Evolutionary conservation across 2,329 filamentous ascomycete species (phyloP), one percentile per base, ranked within the genome.

Genomic region (Alternaria viburni): DNA sequence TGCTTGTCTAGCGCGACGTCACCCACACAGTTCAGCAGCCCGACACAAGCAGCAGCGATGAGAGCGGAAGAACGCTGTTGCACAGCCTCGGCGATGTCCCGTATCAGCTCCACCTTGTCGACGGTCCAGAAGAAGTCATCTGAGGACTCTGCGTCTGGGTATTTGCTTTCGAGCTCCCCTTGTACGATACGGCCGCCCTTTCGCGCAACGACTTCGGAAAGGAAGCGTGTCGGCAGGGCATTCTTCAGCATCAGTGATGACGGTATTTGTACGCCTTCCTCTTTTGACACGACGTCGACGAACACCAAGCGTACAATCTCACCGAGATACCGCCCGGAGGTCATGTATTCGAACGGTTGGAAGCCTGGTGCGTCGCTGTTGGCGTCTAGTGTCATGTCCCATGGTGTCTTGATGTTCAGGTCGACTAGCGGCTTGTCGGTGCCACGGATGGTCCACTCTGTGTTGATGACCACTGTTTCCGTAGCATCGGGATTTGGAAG

Each of bases 311-410:
- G 88, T 23, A 90, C 89, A 11, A 94, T 86, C 78, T 94, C 91
- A 54, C 91, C 91, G 5, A 94, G 84, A 74, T 94, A 94, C 44
- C 91, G 85, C 3, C 91, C 91, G 3, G 91, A 88, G 1, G 91
- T 93, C 90, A 95, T 93, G 79, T 94, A 95, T 75, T 96, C 92
- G 19, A 95, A 86, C 0, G 92, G 91, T 68, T 95, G 92, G 70
- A 95, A 93, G 0, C 92, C 91, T 0, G 92, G 90, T 7, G 83
- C 83, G 70, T 92, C 89, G 69, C 89, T 90, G 49, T 88, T 86
- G 5, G 80, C 79, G 69, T 93, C 91, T 6, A 96, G 84, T 62
- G 85, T 81, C 10, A 83, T 80, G 72, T 96, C 92, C 92, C 92
- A 95, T 36, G 81, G 81, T 10, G 87, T 93, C 55, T 92, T 87